These are phyloP conservation scores for Panus rudis DNA, from an alignment of 768 basidiomycete species.

Conservation along the genomic window DNA sequence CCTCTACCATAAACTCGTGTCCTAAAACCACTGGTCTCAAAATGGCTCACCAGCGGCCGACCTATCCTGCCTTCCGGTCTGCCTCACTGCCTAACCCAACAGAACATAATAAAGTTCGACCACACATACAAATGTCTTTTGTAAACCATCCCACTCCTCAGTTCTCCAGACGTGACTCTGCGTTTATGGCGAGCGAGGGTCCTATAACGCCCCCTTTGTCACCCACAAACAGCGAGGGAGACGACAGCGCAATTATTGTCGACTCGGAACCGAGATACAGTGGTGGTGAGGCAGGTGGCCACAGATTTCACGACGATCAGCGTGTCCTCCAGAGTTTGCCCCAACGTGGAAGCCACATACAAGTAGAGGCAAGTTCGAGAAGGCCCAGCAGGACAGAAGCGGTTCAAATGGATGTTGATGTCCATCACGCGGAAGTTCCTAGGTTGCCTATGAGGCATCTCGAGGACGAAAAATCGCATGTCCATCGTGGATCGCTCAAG, in stretches of 20 bases:
- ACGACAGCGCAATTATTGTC: conserved; percentile 28
- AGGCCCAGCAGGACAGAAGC: conserved; percentile 3
- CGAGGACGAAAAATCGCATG: conserved; percentile 64
- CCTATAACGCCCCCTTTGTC: conserved; percentile 70
- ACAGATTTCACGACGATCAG: neutral
- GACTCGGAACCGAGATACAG: conserved; percentile 33
- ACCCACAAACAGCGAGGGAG: conserved; percentile 43
- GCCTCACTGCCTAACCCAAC: conserved; percentile 19
- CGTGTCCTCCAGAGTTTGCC: neutral
- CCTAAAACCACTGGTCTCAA: too few relatives aligned
- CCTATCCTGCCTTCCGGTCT: conserved; percentile 20
- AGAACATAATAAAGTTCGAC: too few relatives aligned
- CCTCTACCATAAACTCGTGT: too few relatives aligned
- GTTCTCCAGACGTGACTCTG: conserved; percentile 29
- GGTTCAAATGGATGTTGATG: conserved; percentile 19
- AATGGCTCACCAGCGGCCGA: too few relatives aligned
- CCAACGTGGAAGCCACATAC: conserved; percentile 1
- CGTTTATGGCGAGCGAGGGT: conserved; percentile 42
- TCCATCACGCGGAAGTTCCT: neutral
- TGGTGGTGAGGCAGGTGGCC: conserved; percentile 19
- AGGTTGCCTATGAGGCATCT: conserved; percentile 49
- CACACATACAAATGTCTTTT: too few relatives aligned
- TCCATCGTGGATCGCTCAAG: conserved; percentile 48
- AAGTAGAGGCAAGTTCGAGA: conserved; percentile 5
- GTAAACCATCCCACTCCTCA: conserved; percentile 13